Conservation (phyloP, 2,329 filamentous ascomycete genomes). For the Calonectria leucothoes region DNA sequence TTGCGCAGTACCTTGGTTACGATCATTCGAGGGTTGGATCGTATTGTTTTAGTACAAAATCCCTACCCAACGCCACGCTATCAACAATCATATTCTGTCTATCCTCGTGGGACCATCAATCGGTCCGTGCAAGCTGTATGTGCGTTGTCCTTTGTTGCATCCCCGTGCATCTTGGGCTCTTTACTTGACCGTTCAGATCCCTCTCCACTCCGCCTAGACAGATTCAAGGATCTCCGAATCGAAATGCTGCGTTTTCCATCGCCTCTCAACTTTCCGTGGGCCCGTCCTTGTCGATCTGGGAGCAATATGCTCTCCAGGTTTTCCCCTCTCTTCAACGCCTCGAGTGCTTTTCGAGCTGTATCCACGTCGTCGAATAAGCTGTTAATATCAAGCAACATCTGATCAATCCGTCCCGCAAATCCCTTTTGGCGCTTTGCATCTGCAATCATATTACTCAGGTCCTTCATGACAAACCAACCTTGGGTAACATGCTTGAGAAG, state of each 20-base stretch:
- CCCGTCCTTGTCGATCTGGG: conserved; percentile 25
- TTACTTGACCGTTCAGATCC: conserved; percentile 11
- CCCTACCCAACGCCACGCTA: conserved; percentile 29
- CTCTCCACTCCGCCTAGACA: conserved; percentile 28
- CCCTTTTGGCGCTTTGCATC: conserved; percentile 50
- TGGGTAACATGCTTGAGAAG: conserved; percentile 42
- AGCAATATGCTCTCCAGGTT: conserved; percentile 41
- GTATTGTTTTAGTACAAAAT: not conserved
- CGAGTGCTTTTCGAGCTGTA: conserved; percentile 57
- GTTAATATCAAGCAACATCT: conserved; percentile 41
- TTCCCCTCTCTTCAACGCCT: conserved; percentile 58
- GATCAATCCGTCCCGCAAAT: conserved; percentile 50
- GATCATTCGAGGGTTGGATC: too few species aligned
- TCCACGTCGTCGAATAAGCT: conserved; percentile 62
- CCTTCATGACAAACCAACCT: conserved; percentile 47
- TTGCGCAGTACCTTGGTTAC: too few species aligned
- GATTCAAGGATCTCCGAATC: conserved; percentile 32
- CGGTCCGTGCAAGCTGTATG: conserved; percentile 11
- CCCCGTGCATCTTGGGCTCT: not conserved
- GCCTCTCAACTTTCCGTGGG: conserved; percentile 13
- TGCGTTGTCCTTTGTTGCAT: not conserved
- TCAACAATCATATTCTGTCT: conserved; percentile 3
- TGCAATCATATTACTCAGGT: conserved; percentile 44
- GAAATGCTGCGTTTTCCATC: conserved; percentile 32
- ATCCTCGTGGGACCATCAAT: conserved; percentile 22